A percentile compares a stretch with the other conserved stretches of the same genome.
These are phyloP conservation scores for Centaurea solstitialis DNA, from an alignment of 129 eudicot genomes.

Conservation along the genomic window DNA sequence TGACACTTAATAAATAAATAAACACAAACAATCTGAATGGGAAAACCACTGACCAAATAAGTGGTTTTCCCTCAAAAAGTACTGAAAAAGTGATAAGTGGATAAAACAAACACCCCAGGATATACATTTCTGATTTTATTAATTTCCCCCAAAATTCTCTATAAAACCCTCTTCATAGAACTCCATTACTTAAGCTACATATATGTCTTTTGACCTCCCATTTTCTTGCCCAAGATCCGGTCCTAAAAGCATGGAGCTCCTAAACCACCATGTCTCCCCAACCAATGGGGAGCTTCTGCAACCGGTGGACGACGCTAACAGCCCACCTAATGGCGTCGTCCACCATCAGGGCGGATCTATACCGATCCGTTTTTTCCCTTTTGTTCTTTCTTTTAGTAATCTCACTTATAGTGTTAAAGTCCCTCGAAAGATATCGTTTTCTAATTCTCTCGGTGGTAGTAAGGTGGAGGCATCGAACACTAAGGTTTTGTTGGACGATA, in stretches of 20 bases:
- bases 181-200: too few relatives aligned
- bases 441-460: conserved; percentile 25
- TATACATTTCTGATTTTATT: background rate
- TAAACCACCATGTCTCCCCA: conserved; percentile 22
- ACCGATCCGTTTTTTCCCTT: conserved; percentile 38
- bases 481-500: conserved; percentile 60
- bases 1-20: too few relatives aligned
- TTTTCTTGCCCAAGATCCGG: conserved; percentile 28
- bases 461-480: conserved; percentile 3
- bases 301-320: conserved; percentile 35
- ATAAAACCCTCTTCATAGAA: background rate
- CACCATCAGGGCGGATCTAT: conserved; percentile 29
- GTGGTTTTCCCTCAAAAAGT: too few relatives aligned
- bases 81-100: too few relatives aligned
- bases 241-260: conserved; percentile 33
- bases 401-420: conserved; percentile 69
- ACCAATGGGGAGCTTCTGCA: too few relatives aligned
- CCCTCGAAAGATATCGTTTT: conserved; percentile 26
- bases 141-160: background rate
- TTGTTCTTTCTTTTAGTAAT: conserved; percentile 63
- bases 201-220: conserved; percentile 37
- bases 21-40: too few relatives aligned
- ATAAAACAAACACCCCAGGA: too few relatives aligned
- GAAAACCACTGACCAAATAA: too few relatives aligned
- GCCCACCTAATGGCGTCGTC: background rate